A percentile compares a stretch with the other conserved stretches of the same genome.
Evolutionary conservation across 2,329 filamentous ascomycete species (phyloP).

Genomic region (Podosphaera fusca): DNA sequence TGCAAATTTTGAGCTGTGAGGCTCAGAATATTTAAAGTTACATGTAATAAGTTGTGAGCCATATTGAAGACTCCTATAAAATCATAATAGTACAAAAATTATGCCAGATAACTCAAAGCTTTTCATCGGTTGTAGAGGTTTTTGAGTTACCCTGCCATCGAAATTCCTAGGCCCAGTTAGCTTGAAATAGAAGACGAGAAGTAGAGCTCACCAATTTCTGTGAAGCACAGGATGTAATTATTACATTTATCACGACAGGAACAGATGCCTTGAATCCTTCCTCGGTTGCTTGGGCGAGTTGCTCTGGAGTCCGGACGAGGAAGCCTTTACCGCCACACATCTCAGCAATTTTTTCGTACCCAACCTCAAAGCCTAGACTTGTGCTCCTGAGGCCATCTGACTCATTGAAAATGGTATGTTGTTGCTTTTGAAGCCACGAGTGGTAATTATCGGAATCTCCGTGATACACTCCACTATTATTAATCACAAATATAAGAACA

Average conservation of each 20-base stretch:
- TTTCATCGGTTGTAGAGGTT: background rate
- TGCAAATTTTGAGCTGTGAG: too few relatives aligned
- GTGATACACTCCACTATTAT: constrained; percentile 29
- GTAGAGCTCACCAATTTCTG: constrained; percentile 17
- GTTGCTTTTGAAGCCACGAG: constrained; percentile 22
- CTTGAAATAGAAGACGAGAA: background rate
- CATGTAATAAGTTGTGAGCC: too few relatives aligned
- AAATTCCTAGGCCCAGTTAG: constrained; percentile 9
- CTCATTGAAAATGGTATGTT: constrained; percentile 16
- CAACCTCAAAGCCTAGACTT: constrained; percentile 28
- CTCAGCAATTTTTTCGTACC: constrained; percentile 30
- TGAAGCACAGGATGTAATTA: constrained; percentile 27
- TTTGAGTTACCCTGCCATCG: constrained; percentile 13
- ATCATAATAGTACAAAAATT: too few relatives aligned
- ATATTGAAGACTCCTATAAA: too few relatives aligned
- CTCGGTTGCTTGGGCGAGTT: constrained; percentile 25
- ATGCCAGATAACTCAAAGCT: background rate
- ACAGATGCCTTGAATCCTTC: constrained; percentile 24
- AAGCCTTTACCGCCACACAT: constrained; percentile 30
- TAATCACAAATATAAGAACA: constrained; percentile 29
- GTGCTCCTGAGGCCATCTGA: constrained; percentile 22
- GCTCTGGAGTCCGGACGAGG: constrained; percentile 26
- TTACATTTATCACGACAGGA: constrained; percentile 29
- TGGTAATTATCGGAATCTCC: constrained; percentile 19
- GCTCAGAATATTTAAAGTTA: too few relatives aligned